Conservation (phyloP, 305 asterid genomes). For the Withania somnifera region DNA sequence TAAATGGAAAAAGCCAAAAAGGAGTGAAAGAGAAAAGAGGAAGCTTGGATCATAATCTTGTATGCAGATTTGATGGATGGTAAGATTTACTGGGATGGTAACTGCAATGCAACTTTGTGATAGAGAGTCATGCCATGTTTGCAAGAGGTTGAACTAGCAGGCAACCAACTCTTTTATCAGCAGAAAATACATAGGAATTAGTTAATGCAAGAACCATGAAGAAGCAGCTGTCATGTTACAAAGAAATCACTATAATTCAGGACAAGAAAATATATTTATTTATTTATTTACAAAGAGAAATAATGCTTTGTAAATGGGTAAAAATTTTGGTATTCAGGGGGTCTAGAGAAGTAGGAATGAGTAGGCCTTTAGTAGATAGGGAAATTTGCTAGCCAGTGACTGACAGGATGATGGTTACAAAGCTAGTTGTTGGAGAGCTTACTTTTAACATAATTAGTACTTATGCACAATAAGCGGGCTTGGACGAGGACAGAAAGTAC, state of each 20-base stretch:
- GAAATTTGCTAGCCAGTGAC: background rate
- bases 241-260: background rate
- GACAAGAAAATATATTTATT: background rate
- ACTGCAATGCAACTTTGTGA: background rate
- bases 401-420: background rate
- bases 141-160: background rate
- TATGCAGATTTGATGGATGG: background rate
- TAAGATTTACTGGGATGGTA: background rate
- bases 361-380: background rate
- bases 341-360: background rate
- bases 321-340: background rate
- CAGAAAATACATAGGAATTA: background rate
- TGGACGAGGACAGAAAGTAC: background rate
- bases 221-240: background rate
- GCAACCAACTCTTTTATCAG: background rate
- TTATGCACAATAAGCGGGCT: background rate
- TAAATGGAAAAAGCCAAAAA: background rate
- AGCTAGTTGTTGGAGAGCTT: background rate
- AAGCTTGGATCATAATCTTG: background rate
- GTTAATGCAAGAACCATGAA: background rate
- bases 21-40: background rate
- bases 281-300: background rate
- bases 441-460: background rate
- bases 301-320: background rate
- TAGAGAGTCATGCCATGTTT: background rate